Conservation (phyloP, 2,329 filamentous ascomycete genomes). For the Fusarium kyushuense region DNA sequence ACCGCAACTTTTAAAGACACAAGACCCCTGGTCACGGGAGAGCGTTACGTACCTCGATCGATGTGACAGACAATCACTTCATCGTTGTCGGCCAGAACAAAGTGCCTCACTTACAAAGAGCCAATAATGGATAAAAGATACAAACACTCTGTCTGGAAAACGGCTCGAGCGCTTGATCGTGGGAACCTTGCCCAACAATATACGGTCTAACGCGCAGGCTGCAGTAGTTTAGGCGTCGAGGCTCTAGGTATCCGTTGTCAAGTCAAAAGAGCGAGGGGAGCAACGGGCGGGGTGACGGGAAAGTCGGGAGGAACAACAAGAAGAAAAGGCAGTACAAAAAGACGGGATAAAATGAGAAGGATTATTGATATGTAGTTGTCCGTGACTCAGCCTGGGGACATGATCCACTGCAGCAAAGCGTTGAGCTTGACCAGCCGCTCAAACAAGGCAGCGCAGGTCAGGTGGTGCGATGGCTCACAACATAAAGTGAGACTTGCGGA, state of each 20-base stretch:
- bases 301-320: conserved; percentile 7
- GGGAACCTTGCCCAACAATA: conserved; percentile 16
- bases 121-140: conserved; percentile 21
- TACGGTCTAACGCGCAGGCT: conserved; percentile 23
- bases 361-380: conserved; percentile 9
- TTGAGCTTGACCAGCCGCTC: conserved; percentile 26
- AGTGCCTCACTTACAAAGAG: conserved; percentile 22
- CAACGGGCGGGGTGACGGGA: conserved; percentile 16
- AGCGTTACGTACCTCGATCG: conserved; percentile 9
- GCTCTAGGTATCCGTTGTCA: conserved; percentile 24
- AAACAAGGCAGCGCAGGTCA: conserved; percentile 42
- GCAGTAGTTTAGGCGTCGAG: conserved; percentile 23
- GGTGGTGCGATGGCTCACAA: conserved; percentile 43
- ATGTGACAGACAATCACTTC: conserved; percentile 26
- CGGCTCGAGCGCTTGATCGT: conserved; percentile 22
- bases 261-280: conserved; percentile 18
- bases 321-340: conserved; percentile 1
- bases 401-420: conserved; percentile 37
- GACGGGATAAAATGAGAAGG: conserved; percentile 14
- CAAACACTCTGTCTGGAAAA: conserved; percentile 28
- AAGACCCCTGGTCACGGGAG: conserved; percentile 27
- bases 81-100: conserved; percentile 10
- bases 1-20: conserved; percentile 17
- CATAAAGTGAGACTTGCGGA: conserved; percentile 34
- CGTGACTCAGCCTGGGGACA: conserved; percentile 16